These are phyloP conservation scores for Camellia japonica DNA, from an alignment of 148 eudicot species.

Conservation along the genomic window DNA sequence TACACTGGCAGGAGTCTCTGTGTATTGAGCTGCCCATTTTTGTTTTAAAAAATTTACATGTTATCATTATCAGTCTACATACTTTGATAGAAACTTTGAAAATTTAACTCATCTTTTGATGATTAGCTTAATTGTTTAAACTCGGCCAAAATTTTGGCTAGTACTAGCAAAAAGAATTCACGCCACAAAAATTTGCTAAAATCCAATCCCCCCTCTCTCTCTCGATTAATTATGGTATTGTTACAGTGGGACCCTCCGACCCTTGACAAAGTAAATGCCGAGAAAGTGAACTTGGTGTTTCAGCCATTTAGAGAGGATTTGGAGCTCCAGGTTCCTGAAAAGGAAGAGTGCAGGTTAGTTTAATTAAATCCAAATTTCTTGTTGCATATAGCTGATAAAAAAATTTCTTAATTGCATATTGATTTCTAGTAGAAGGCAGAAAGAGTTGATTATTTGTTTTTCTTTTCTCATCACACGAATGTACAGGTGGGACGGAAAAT, in stretches of 20 bases:
- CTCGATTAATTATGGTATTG: not conserved
- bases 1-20: too few relatives aligned
- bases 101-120: not conserved
- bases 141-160: not conserved
- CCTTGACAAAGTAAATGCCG: slow-evolving; percentile 60
- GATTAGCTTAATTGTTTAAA: not conserved
- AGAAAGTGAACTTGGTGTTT: slow-evolving; percentile 60
- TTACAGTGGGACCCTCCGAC: slow-evolving; percentile 88
- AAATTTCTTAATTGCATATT: not conserved
- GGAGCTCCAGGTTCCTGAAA: slow-evolving; percentile 79
- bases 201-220: not conserved
- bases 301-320: slow-evolving; percentile 60
- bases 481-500: slow-evolving; percentile 89
- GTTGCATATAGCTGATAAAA: too few relatives aligned
- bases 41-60: too few relatives aligned
- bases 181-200: not conserved
- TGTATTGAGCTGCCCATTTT: too few relatives aligned
- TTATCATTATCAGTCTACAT: not conserved
- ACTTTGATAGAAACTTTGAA: not conserved
- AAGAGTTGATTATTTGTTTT: not conserved
- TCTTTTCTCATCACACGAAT: not conserved
- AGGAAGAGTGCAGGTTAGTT: slow-evolving; percentile 61
- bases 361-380: not conserved
- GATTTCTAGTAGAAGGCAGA: not conserved
- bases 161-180: not conserved